These are phyloP conservation scores for Metschnikowia kofuensis DNA, from an alignment of 805 yeast genomes.

Conservation along the genomic window DNA sequence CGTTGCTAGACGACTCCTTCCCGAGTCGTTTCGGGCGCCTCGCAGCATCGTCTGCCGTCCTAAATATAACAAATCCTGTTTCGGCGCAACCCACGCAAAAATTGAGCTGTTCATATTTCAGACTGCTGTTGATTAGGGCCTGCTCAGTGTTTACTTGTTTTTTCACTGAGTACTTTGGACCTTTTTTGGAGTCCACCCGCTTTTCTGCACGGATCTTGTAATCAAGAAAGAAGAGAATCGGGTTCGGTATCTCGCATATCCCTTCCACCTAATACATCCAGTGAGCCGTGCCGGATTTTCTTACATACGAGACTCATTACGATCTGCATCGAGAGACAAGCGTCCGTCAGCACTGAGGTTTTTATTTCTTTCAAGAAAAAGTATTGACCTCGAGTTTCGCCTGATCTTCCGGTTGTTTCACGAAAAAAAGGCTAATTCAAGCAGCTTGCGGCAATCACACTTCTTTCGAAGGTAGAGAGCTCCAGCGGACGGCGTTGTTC, in stretches of 20 bases:
- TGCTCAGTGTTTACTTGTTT: not conserved
- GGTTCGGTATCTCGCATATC: not conserved
- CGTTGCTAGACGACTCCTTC: not conserved
- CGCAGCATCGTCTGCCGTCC: not conserved
- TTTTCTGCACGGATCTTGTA: not conserved
- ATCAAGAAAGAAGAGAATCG: not conserved
- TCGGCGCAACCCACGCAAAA: not conserved
- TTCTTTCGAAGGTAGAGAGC: too few relatives aligned
- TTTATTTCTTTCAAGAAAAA: too few relatives aligned
- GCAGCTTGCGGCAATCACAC: too few relatives aligned
- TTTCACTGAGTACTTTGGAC: not conserved
- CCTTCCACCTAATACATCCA: not conserved
- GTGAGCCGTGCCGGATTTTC: not conserved
- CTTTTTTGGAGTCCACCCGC: not conserved
- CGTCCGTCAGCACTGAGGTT: not conserved
- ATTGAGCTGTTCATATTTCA: not conserved
- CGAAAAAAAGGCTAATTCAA: too few relatives aligned
- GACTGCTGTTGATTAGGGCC: not conserved
- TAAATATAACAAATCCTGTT: not conserved
- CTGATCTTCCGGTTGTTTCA: too few relatives aligned
- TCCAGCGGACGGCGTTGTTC: too few relatives aligned
- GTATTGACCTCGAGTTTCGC: not conserved
- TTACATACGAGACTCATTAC: not conserved
- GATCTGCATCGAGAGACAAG: conserved; percentile 10
- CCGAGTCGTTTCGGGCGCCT: not conserved